phyloP scores from a whole-genome alignment of 2,329 filamentous ascomycete species.

The Aureobasidium leucospermi region DNA sequence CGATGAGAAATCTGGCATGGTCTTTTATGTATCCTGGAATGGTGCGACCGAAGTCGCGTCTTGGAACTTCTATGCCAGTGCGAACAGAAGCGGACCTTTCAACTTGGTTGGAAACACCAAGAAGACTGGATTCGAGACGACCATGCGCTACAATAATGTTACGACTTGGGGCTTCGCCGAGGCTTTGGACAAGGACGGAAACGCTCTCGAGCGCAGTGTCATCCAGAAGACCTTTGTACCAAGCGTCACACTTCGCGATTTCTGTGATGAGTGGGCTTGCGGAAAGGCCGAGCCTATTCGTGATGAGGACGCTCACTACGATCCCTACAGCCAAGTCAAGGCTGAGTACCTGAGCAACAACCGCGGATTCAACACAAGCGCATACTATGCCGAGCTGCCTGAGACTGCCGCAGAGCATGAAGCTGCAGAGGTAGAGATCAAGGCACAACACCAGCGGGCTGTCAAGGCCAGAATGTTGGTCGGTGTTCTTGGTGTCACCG shows the following conservation, averaged over 20 bases:
- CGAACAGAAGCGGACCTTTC: slow-evolving; percentile 29
- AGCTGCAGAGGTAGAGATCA: background rate
- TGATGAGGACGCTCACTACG: slow-evolving; percentile 15
- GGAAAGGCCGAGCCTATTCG: slow-evolving; percentile 19
- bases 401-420: background rate
- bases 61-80: slow-evolving; percentile 45
- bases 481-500: background rate
- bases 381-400: slow-evolving; percentile 24
- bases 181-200: slow-evolving; percentile 25
- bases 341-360: slow-evolving; percentile 23
- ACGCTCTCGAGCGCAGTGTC: slow-evolving; percentile 25
- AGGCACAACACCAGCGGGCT: background rate
- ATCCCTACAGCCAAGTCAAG: slow-evolving; percentile 19
- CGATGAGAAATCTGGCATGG: slow-evolving; percentile 24
- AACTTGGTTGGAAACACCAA: slow-evolving; percentile 32
- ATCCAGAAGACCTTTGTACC: slow-evolving; percentile 32
- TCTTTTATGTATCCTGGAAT: slow-evolving; percentile 49
- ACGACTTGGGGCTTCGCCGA: slow-evolving; percentile 27
- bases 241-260: slow-evolving; percentile 22
- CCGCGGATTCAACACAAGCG: slow-evolving; percentile 27
- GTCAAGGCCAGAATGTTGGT: background rate
- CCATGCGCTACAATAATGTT: slow-evolving; percentile 20
- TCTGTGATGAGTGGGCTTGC: slow-evolving; percentile 29
- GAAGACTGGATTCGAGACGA: slow-evolving; percentile 40
- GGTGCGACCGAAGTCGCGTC: slow-evolving; percentile 41